Evolutionary conservation across 352 stramenopile species (phyloP).

Genomic region (Globisporangium abappressorium): DNA sequence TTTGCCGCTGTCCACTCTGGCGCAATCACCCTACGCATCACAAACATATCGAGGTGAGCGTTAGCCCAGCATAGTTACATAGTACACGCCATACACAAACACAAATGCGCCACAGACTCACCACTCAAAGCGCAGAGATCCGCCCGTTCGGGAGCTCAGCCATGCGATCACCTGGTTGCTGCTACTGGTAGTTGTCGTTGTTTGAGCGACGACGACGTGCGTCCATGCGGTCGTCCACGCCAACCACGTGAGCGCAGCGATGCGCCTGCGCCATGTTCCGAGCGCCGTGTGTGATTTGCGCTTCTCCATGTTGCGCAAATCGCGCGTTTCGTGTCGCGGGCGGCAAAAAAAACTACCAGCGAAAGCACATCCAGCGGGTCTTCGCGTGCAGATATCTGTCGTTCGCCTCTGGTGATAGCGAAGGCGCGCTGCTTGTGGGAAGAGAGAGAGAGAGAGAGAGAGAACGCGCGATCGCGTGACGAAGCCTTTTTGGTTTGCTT

Average conservation of each 20-base stretch:
- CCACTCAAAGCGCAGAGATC: constrained; percentile 12
- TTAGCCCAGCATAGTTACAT: background rate
- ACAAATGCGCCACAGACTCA: background rate
- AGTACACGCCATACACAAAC: background rate
- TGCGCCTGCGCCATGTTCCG: background rate
- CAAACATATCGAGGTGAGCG: too few species aligned
- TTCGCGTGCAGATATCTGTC: background rate
- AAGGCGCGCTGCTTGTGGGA: too few species aligned
- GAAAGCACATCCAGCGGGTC: background rate
- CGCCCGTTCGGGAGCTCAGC: constrained; percentile 13
- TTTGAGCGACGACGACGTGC: background rate
- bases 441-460: too few species aligned
- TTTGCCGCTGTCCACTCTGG: constrained; percentile 9
- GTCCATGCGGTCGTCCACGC: background rate
- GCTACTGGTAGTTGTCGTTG: background rate
- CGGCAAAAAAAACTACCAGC: background rate
- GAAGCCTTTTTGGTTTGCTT: too few species aligned
- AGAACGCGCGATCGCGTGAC: too few species aligned
- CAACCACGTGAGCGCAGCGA: background rate
- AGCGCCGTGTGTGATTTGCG: too few species aligned
- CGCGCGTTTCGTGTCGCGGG: background rate
- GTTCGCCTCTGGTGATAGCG: too few species aligned
- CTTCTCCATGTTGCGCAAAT: background rate
- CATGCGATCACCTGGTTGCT: background rate
- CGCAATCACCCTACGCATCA: constrained; percentile 8